Evolutionary conservation across 2,329 filamentous ascomycete genomes (phyloP).

Genomic region (Cercospora sesami): DNA sequence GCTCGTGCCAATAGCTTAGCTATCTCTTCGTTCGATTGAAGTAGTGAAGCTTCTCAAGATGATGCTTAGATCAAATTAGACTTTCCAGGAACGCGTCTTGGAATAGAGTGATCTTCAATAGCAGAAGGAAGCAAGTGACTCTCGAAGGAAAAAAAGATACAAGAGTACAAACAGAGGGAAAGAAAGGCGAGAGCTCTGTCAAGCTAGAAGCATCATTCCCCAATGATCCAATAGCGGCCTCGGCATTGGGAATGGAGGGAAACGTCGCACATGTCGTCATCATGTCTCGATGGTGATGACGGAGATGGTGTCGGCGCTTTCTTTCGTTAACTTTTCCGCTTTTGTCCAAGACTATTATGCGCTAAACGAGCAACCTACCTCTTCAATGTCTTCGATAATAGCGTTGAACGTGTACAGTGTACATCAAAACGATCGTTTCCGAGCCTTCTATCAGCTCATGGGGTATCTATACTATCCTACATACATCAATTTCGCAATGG

Average conservation of each 20-base stretch:
- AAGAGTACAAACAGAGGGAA: background rate
- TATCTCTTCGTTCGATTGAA: too few relatives aligned
- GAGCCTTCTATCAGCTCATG: background rate
- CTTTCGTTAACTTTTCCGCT: background rate
- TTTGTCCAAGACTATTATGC: background rate
- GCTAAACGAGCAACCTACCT: background rate
- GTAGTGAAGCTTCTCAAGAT: background rate
- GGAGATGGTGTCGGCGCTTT: background rate
- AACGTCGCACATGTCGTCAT: background rate
- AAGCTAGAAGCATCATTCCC: background rate
- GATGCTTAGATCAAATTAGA: constrained; percentile 1
- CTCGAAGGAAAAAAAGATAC: background rate
- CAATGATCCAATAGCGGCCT: constrained; percentile 7
- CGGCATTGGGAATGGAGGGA: constrained; percentile 1
- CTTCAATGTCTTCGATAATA: background rate
- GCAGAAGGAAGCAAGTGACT: background rate
- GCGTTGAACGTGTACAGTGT: too few relatives aligned
- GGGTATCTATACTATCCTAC: constrained; percentile 3
- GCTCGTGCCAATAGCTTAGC: too few relatives aligned
- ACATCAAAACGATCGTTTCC: background rate
- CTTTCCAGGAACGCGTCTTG: constrained; percentile 6
- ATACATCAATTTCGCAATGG: background rate
- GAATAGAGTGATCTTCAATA: background rate
- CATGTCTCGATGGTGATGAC: background rate
- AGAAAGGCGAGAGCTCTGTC: background rate